phyloP scores from a whole-genome alignment of 1,139 yeast genomes.

The Yamadazyma friedrichii region DNA sequence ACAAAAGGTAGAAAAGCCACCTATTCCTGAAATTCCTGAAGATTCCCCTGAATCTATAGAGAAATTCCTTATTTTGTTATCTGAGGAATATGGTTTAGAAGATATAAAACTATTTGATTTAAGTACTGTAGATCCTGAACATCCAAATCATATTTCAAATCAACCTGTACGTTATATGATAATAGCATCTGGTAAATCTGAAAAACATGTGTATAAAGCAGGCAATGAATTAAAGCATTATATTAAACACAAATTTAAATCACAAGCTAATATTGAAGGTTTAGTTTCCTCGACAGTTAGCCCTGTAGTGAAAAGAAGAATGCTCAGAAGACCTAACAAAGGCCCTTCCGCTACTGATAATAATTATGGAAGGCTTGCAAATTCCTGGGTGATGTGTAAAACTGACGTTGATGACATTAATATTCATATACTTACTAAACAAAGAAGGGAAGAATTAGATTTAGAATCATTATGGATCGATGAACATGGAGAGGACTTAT shows the following conservation, averaged over 20 bases:
- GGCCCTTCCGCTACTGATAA: constrained; percentile 57
- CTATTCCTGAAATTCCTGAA: constrained; percentile 52
- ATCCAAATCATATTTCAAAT: constrained; percentile 35
- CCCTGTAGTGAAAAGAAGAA: constrained; percentile 60
- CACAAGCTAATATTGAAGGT: constrained; percentile 66
- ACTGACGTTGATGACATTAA: constrained; percentile 51
- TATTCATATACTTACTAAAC: constrained; percentile 70
- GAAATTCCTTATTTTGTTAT: constrained; percentile 46
- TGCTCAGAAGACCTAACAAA: constrained; percentile 56
- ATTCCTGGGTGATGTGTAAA: constrained; percentile 82
- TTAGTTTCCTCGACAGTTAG: constrained; percentile 59
- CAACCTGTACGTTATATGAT: constrained; percentile 51
- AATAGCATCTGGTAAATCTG: constrained; percentile 75
- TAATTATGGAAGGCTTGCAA: constrained; percentile 54
- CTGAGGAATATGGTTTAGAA: constrained; percentile 61
- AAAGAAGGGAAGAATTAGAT: constrained; percentile 63
- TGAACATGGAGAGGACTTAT: constrained; percentile 37
- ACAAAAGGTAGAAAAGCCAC: constrained; percentile 27
- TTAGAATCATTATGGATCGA: constrained; percentile 63
- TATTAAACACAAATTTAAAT: constrained; percentile 31
- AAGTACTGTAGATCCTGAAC: constrained; percentile 32
- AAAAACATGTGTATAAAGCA: constrained; percentile 73
- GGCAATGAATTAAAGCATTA: constrained; percentile 51
- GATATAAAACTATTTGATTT: constrained; percentile 60
- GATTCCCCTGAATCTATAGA: constrained; percentile 52